Base-by-base conservation (phyloP, 371 early-diverging fungal species). In the Rhizopus delemar region DNA sequence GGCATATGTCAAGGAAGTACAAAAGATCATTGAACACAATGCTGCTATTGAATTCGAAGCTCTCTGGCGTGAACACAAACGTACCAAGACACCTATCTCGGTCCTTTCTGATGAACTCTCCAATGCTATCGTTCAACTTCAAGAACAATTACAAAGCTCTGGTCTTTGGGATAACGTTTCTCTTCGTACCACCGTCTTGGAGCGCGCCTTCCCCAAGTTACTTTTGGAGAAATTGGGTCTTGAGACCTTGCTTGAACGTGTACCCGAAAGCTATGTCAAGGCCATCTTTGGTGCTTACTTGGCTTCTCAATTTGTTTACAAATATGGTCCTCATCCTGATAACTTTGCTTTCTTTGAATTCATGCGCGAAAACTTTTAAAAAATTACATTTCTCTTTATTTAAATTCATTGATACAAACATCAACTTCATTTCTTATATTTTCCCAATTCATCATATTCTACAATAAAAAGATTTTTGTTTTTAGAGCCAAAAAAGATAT, bases 281-380 rank as follows among this genome's bases (percentile, higher is more conserved):
- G 96, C 99, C 49, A 96, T 98, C 71, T 98, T 98, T 85, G 97
- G 98, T 57, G 85, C 91, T 31, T 93, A 89, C 73, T 70, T 98
- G 52, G 98, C 98, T 22, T 89, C 90, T 51, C 85, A 93, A 53
- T 98, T 98, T 68, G 91, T 98, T 54, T 98, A 97, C 86, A 88
- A 91, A 79, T 96, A 93, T 62, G 98, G 98, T 34, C 87, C 91
- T 32, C 83, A 88, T 53, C 97, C 99, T 46, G 85, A 87, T 60
- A 96, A 97, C 78, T 97, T 98, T 79, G 95, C 97, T 57, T 98
- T 98, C 89, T 98, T 97, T 75, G 96, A 96, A 74, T 98, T 90
- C 73, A 94, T 98, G 94, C 69, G 77, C 11, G 64, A 65, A 52
- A 66, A 69, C 58, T 77, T 69, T 60, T 68, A 53, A 43, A 51